Evolutionary conservation across 306 rosid species (phyloP).

Genomic region (Vigna hirtella): DNA sequence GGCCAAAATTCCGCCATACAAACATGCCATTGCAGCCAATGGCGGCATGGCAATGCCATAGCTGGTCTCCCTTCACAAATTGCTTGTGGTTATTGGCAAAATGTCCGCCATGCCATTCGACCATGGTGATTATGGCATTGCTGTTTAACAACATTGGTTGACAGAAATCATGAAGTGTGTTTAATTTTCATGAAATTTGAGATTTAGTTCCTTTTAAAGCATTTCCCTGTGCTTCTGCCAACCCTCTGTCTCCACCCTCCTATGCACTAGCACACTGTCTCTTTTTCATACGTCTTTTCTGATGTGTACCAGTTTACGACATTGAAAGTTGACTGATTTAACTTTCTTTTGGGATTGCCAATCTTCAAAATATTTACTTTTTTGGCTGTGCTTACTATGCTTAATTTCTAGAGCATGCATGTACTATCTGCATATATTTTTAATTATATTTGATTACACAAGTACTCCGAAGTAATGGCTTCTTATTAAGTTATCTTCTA

Average conservation of each 20-base stretch:
- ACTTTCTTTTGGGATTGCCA: constrained; percentile 10
- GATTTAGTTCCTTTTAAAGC: constrained; percentile 6
- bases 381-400: not conserved
- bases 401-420: not conserved
- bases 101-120: not conserved
- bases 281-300: not conserved
- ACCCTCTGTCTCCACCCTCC: constrained; percentile 14
- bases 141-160: not conserved
- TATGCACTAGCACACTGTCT: not conserved
- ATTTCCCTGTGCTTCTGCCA: not conserved
- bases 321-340: constrained; percentile 6
- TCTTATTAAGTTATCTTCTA: not conserved
- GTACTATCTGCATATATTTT: not conserved
- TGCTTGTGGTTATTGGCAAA: not conserved
- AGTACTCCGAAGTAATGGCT: constrained; percentile 8
- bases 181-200: not conserved
- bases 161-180: constrained; percentile 19
- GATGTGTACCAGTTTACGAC: not conserved
- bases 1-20: not conserved
- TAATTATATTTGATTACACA: constrained; percentile 16
- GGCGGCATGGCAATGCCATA: not conserved
- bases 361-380: not conserved
- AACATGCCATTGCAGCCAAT: not conserved
- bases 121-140: not conserved
- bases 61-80: not conserved